Base-by-base conservation (phyloP, 768 basidiomycete genomes). In the Pisolithus tinctorius region DNA sequence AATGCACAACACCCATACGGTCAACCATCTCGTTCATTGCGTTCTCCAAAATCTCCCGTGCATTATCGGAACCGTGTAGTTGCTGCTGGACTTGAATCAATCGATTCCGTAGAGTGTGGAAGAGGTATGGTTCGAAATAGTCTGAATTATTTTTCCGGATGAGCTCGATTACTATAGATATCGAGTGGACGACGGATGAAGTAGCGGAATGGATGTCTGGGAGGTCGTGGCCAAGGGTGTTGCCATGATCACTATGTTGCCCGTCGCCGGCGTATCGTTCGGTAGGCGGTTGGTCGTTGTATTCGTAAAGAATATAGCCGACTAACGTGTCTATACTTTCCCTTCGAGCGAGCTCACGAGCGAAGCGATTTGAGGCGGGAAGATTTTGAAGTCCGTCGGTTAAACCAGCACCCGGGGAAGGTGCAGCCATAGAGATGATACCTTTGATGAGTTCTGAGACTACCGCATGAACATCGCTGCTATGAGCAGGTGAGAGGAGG, bases 71-170 rank as follows among this genome's bases (percentile, higher is more conserved):
- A 40, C 68, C 70, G 50, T 76, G 70, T 31, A 81, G 65, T 45
- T 86, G 81, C 58, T 92, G 90, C 61, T 92, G 92, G 5, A 93
- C 79, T 46, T 84, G 82, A 56, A 97, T 93, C 34, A 97, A 77
- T 43, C 92, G 81, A 63, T 93, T 93, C 45, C 94, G 83, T 40
- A 96, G 71, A 1, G 90, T 93, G 62, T 96, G 94, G 70, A 96
- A 97, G 11, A 97, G 77, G 66, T 93, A 95, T 4, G 94, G 95
- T 69, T 99, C 96, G 63, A 96, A 94, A 64, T 93, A 97, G 66
- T 99, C 95, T 37, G 94, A 95, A 66, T 98, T 97, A 69, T 97
- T 97, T 66, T 97, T 93, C 48, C 94, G 81, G 58, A 97, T 96
- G 38, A 96, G 78, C 65, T 98, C 95, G 57, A 94, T 87, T 54